phyloP scores from a whole-genome alignment of 768 basidiomycete species.

The Calocybe cyanea region DNA sequence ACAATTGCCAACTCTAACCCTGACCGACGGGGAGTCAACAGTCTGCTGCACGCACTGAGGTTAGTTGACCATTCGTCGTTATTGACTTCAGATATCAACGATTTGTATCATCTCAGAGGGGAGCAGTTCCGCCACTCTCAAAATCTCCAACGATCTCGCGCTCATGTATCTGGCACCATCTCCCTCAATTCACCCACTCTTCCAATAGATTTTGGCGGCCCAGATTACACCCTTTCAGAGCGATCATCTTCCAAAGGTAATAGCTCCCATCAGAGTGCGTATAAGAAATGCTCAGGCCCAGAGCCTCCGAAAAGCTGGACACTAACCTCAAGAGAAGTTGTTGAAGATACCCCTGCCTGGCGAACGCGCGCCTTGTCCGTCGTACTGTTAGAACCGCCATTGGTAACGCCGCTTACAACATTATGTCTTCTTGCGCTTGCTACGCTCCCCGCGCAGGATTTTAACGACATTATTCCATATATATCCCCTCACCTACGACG shows the following conservation, averaged over 20 bases:
- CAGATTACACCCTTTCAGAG: background rate
- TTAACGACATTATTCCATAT: slow-evolving; percentile 30
- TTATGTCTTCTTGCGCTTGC: slow-evolving; percentile 56
- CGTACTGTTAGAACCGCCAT: slow-evolving; percentile 33
- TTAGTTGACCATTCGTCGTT: slow-evolving; percentile 17
- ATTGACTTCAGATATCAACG: background rate
- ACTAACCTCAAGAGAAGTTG: slow-evolving; percentile 25
- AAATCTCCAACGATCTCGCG: slow-evolving; percentile 42
- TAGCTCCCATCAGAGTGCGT: slow-evolving; percentile 2
- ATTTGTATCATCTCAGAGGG: slow-evolving; percentile 38
- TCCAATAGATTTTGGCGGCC: slow-evolving; percentile 6
- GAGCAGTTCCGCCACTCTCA: slow-evolving; percentile 68
- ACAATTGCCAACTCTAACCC: background rate
- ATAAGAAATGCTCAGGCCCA: slow-evolving; percentile 40
- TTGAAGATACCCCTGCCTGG: slow-evolving; percentile 36
- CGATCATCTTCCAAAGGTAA: background rate
- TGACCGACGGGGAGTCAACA: slow-evolving; percentile 35
- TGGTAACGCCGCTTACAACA: slow-evolving; percentile 48
- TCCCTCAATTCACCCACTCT: slow-evolving; percentile 10
- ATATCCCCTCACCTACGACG: slow-evolving; percentile 52
- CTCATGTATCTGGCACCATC: slow-evolving; percentile 25
- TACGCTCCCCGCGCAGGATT: slow-evolving; percentile 31
- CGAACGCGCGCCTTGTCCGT: slow-evolving; percentile 55
- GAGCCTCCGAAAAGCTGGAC: slow-evolving; percentile 59
- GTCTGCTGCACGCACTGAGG: slow-evolving; percentile 51